phyloP scores from a whole-genome alignment of 2,329 filamentous ascomycete genomes.

The Colletotrichum orchidophilum region DNA sequence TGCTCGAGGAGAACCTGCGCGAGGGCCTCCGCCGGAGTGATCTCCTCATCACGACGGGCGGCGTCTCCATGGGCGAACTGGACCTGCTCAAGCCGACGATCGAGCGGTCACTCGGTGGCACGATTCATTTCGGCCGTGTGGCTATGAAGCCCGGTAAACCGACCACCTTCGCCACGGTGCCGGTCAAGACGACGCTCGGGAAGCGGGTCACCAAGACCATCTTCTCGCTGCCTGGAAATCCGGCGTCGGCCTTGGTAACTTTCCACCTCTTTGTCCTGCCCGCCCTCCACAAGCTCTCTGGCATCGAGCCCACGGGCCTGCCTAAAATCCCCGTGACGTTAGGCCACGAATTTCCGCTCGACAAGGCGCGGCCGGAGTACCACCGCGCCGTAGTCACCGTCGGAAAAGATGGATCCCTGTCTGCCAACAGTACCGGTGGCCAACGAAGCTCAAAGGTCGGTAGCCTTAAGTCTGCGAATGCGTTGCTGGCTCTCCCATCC shows the following conservation, averaged over 20 bases:
- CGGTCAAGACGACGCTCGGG: constrained; percentile 68
- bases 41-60: constrained; percentile 89
- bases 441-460: constrained; percentile 92
- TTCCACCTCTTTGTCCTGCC: constrained; percentile 95
- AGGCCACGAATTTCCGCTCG: constrained; percentile 77
- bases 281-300: constrained; percentile 79
- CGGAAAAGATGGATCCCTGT: constrained; percentile 71
- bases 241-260: constrained; percentile 90
- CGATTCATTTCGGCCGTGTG: constrained; percentile 95
- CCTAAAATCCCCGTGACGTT: constrained; percentile 77
- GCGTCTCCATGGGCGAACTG: constrained; percentile 97
- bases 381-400: constrained; percentile 82
- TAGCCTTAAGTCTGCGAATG: constrained; percentile 89
- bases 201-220: constrained; percentile 73
- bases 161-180: constrained; percentile 93
- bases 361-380: constrained; percentile 84
- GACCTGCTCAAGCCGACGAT: constrained; percentile 97
- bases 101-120: constrained; percentile 87
- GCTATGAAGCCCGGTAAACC: constrained; percentile 99
- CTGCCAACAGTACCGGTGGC: constrained; percentile 84
- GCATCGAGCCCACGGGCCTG: constrained; percentile 73
- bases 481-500: constrained; percentile 78
- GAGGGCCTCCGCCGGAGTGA: constrained; percentile 79
- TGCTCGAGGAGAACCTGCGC: constrained; percentile 81
- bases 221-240: constrained; percentile 94